Evolutionary conservation across 768 basidiomycete genomes (phyloP), one percentile per base, ranked within the genome.

Genomic region (Cubamyces lactineus): DNA sequence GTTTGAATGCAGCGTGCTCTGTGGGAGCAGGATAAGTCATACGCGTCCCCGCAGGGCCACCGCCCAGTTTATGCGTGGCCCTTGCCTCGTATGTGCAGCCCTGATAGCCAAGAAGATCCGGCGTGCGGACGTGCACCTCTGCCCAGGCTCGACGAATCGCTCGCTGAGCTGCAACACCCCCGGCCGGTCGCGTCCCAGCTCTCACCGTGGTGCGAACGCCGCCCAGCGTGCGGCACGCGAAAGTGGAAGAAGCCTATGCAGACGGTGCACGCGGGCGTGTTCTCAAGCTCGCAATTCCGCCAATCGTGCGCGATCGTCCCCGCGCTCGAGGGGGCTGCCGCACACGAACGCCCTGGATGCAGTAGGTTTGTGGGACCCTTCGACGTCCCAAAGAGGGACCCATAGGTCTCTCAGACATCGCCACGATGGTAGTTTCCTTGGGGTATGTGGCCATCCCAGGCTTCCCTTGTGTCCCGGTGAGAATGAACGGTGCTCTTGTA

Each of bases 61-160:
- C 57, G 23, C 49, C 57, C 51, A 50, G 41, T 51, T 59, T 59
- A 59, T 59, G 57, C 57, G 57, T 51, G 57, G 49, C 41, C 39
- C 47, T 51, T 59, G 49, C 57, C 57, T 52, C 28, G 57, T 51
- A 59, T 59, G 57, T 59, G 34, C 41, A 30, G 26, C 57, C 16
- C 51, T 45, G 49, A 59, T 51, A 43, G 41, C 30, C 57, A 50
- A 45, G 49, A 24, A 34, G 39, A 30, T 19, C 49, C 42, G 24
- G 49, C 48, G 49, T 28, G 48, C 57, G 26, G 49, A 51, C 48
- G 39, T 49, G 26, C 26, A 30, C 23, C 48, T 49, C 48, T 45
- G 34, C 11, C 34, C 34, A 34, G 34, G 34, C 34, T 34, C 34
- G 34, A 43, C 49, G 49, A 52, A 51, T 43, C 49, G 40, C 57